phyloP scores from a whole-genome alignment of 257 asterid species.

The Ophiorrhiza pumila region DNA sequence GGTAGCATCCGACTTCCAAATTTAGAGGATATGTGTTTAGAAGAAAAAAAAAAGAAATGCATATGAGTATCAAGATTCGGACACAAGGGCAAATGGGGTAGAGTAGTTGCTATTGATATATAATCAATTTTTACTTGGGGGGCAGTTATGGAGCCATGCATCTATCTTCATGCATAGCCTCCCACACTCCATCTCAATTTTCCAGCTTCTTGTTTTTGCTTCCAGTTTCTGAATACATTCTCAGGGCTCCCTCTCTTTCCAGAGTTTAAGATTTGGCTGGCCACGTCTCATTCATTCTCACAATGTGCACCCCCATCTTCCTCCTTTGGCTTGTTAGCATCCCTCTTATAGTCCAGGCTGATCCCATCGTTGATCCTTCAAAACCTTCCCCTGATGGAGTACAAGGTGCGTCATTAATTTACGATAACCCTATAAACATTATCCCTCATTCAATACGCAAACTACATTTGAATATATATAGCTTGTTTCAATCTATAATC shows the following conservation, averaged over 20 bases:
- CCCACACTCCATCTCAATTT: conserved; percentile 12
- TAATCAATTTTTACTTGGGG: too few relatives aligned
- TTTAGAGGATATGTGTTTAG: too few relatives aligned
- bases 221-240: conserved; percentile 26
- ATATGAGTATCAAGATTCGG: not conserved
- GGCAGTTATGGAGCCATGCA: too few relatives aligned
- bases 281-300: too few relatives aligned
- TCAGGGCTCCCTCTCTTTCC: conserved; percentile 22
- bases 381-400: not conserved
- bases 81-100: not conserved
- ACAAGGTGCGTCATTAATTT: not conserved
- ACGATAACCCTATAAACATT: not conserved
- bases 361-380: conserved; percentile 35
- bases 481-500: not conserved
- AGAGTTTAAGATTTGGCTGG: conserved; percentile 21
- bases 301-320: conserved; percentile 76
- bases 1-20: too few relatives aligned
- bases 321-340: conserved; percentile 75
- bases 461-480: not conserved
- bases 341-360: conserved; percentile 35
- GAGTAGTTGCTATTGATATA: too few relatives aligned
- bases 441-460: not conserved
- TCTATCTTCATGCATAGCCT: conserved; percentile 21
- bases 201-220: conserved; percentile 22
- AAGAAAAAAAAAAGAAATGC: too few relatives aligned